A percentile compares a stretch with the other conserved stretches of the same genome.
Conservation (phyloP, 345 rosid species). For the Psidium guajava region DNA sequence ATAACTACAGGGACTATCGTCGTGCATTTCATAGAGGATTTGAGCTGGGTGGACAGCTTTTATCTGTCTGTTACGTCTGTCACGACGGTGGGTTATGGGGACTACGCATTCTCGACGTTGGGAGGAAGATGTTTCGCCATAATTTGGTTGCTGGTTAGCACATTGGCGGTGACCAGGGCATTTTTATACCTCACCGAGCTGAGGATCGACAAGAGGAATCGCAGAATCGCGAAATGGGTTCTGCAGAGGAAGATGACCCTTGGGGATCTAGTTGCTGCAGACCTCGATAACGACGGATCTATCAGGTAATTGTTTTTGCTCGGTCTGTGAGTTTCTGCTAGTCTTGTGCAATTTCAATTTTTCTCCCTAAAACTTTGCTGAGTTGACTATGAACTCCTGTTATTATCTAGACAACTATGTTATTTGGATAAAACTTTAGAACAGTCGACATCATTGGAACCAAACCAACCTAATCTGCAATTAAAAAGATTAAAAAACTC, state of each 20-base stretch:
- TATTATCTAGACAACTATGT: neutral
- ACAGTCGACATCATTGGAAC: neutral
- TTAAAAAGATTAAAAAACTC: neutral
- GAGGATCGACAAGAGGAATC: slow-evolving; percentile 46
- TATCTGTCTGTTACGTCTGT: slow-evolving; percentile 58
- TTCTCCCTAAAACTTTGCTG: neutral
- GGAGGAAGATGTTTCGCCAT: slow-evolving; percentile 54
- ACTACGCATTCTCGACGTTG: slow-evolving; percentile 30
- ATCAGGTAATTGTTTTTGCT: slow-evolving; percentile 38
- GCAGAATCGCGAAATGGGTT: slow-evolving; percentile 49
- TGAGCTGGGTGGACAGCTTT: slow-evolving; percentile 58
- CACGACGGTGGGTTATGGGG: slow-evolving; percentile 66
- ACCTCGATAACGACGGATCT: slow-evolving; percentile 55
- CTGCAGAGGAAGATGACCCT: slow-evolving; percentile 54
- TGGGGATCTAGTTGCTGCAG: slow-evolving; percentile 64
- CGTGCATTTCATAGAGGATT: slow-evolving; percentile 27
- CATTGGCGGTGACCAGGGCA: slow-evolving; percentile 59
- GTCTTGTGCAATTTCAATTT: neutral
- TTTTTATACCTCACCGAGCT: slow-evolving; percentile 46
- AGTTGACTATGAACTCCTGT: neutral
- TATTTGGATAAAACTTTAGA: neutral
- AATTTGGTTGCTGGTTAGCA: slow-evolving; percentile 46
- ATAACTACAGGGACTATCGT: slow-evolving; percentile 35
- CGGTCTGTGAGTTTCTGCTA: neutral
- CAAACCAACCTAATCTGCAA: neutral